Base-by-base conservation (phyloP, 208 protist species). In the Naegleria gruberi region DNA sequence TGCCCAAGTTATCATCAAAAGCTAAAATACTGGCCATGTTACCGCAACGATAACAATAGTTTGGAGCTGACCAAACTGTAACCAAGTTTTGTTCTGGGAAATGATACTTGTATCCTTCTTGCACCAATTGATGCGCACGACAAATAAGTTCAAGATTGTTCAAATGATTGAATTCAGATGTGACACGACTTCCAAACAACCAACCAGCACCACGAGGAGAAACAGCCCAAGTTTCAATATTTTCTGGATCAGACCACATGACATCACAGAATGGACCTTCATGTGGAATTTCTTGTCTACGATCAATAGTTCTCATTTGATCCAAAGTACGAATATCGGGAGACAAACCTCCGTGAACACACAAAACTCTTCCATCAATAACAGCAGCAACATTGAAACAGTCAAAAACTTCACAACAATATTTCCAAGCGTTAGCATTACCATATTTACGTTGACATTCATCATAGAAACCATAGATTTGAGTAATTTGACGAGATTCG, bases 371-470 rank as follows among this genome's bases (percentile, higher is more conserved):
- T 51, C 97, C 97, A 26, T 99, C 98, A 73, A 99, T 95, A 0
- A 99, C 84, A 3, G 98, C 98, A 37, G 97, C 95, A 37, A 99
- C 95, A 12, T 96, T 96, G 77, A 99, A 95, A 93, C 98, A 99
- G 94, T 99, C 98, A 91, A 99, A 99, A 51, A 99, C 95, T 87
- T 99, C 98, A 23, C 98, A 99, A 91, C 97, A 99, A 89, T 97
- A 95, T 45, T 95, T 93, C 99, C 99, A 99, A 23, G 99, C 97
- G 82, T 98, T 98, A 0, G 96, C 95, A 5, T 95, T 97, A 43
- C 92, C 90, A 90, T 95, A 97, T 92, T 97, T 97, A n/a, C 91
- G 83, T 45, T 92, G 92, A 92, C 96, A 97, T 91, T 98, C 96
- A 87, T 97, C 95, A 92, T 96, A 97, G 89, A 98, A 98, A 83